Percentiles rank a stretch among this genome's conserved stretches.
phyloP scores from a whole-genome alignment of 768 basidiomycete species.

The Grammothele lineata region DNA sequence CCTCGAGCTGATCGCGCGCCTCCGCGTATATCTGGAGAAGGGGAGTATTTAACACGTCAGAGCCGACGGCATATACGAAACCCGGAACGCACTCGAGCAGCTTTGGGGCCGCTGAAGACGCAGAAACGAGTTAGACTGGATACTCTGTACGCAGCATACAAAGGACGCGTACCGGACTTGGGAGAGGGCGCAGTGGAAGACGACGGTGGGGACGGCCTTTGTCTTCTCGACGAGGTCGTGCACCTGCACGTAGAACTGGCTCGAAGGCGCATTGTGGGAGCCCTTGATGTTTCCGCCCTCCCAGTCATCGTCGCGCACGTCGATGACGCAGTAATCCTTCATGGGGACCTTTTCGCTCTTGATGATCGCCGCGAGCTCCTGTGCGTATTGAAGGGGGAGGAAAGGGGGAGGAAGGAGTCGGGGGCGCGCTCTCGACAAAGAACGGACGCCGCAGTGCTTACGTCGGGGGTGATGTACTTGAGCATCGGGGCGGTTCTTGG shows the following conservation, averaged over 20 bases:
- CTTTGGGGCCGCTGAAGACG: constrained; percentile 64
- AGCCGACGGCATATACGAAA: no score
- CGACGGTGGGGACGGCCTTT: constrained; percentile 55
- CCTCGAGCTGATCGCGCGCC: constrained; percentile 44
- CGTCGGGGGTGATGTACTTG: constrained; percentile 39
- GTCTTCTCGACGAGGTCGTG: constrained; percentile 55
- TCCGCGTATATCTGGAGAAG: constrained; percentile 59
- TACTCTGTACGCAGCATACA: no score
- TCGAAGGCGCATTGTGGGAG: constrained; percentile 58
- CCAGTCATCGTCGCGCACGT: constrained; percentile 84
- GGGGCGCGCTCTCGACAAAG: no score
- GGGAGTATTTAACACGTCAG: background rate
- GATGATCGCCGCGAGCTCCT: constrained; percentile 71
- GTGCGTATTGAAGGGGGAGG: constrained; percentile 2
- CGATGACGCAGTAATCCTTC: constrained; percentile 73
- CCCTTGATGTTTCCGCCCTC: constrained; percentile 75
- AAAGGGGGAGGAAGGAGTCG: background rate
- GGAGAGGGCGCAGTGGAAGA: constrained; percentile 79
- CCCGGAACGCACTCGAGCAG: constrained; percentile 57
- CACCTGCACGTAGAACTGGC: constrained; percentile 51
- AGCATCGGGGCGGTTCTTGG: constrained; percentile 19
- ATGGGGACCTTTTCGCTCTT: constrained; percentile 56
- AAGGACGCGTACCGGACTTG: constrained; percentile 77
- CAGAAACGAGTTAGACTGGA: constrained; percentile 4
- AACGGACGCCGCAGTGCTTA: constrained; percentile 20